A percentile compares a stretch with the other conserved stretches of the same genome.
Conservation (phyloP, 2,329 filamentous ascomycete species). For the Fusarium paranaense region DNA sequence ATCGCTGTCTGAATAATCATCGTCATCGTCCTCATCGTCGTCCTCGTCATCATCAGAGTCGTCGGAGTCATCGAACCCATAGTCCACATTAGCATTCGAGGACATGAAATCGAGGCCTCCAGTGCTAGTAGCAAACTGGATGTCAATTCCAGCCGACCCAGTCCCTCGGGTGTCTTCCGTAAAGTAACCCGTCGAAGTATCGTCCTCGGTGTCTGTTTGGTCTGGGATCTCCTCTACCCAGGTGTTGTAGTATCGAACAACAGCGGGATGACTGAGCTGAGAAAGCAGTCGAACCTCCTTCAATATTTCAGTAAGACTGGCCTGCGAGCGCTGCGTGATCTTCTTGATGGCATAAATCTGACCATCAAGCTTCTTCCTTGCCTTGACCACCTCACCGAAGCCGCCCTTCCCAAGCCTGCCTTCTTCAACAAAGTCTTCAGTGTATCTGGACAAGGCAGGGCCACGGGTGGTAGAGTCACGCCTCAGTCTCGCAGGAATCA, state of each 20-base stretch:
- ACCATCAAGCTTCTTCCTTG: constrained; percentile 91
- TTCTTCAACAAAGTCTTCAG: constrained; percentile 90
- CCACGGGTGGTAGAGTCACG: constrained; percentile 71
- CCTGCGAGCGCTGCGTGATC: constrained; percentile 83
- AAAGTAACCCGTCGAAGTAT: constrained; percentile 64
- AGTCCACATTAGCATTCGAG: constrained; percentile 83
- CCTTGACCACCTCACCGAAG: constrained; percentile 96
- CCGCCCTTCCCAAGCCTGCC: constrained; percentile 91
- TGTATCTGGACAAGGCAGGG: constrained; percentile 77
- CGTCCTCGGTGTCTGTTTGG: constrained; percentile 65
- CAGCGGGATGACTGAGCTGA: constrained; percentile 88
- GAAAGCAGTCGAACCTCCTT: constrained; percentile 91
- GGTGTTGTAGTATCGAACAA: constrained; percentile 92
- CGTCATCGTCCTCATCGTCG: constrained; percentile 59
- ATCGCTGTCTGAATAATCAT: constrained; percentile 55
- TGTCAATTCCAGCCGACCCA: constrained; percentile 55
- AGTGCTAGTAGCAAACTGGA: constrained; percentile 77
- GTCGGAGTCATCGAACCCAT: constrained; percentile 69
- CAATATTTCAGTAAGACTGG: constrained; percentile 83
- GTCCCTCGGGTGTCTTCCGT: constrained; percentile 52
- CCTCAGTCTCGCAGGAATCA: constrained; percentile 62
- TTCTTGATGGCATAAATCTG: constrained; percentile 98
- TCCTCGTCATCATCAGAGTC: constrained; percentile 58
- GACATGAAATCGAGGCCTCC: constrained; percentile 94
- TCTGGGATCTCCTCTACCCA: constrained; percentile 85